These are phyloP conservation scores for Lithocarpus polystachyus DNA, from an alignment of 306 rosid genomes.

Conservation along the genomic window DNA sequence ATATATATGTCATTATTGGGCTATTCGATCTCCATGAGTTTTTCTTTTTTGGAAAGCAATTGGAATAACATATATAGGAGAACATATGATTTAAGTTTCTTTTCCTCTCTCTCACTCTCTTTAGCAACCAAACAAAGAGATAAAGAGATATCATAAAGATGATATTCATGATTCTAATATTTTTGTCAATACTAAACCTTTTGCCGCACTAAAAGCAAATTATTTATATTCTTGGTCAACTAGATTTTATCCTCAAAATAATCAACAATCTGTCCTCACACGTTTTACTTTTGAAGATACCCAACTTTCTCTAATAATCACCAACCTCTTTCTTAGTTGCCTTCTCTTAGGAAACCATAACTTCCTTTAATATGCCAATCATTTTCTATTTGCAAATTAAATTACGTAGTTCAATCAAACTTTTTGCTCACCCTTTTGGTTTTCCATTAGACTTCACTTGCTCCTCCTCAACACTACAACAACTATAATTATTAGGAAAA, in stretches of 20 bases:
- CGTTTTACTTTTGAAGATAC: slow-evolving; percentile 27
- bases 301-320: slow-evolving; percentile 38
- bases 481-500: slow-evolving; percentile 29
- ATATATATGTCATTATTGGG: neutral
- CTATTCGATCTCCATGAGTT: neutral
- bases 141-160: slow-evolving; percentile 27
- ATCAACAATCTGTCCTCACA: slow-evolving; percentile 20
- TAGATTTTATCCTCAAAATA: slow-evolving; percentile 40
- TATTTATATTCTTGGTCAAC: slow-evolving; percentile 38
- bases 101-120: slow-evolving; percentile 33
- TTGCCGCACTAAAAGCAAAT: slow-evolving; percentile 25
- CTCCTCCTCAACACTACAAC: slow-evolving; percentile 41
- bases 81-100: slow-evolving; percentile 22
- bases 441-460: slow-evolving; percentile 30
- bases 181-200: slow-evolving; percentile 30
- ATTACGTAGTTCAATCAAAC: slow-evolving; percentile 24
- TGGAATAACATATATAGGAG: neutral
- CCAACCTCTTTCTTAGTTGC: slow-evolving; percentile 33
- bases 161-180: slow-evolving; percentile 22
- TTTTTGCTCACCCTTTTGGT: slow-evolving; percentile 2
- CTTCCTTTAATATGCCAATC: slow-evolving; percentile 43
- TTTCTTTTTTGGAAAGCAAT: neutral
- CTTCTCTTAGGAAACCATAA: slow-evolving; percentile 51
- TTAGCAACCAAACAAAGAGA: slow-evolving; percentile 34
- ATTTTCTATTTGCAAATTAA: slow-evolving; percentile 40